Percentiles rank a stretch among this genome's conserved stretches.
Conservation (phyloP, 768 basidiomycete genomes). For the Rhizopogon vinicolor region DNA sequence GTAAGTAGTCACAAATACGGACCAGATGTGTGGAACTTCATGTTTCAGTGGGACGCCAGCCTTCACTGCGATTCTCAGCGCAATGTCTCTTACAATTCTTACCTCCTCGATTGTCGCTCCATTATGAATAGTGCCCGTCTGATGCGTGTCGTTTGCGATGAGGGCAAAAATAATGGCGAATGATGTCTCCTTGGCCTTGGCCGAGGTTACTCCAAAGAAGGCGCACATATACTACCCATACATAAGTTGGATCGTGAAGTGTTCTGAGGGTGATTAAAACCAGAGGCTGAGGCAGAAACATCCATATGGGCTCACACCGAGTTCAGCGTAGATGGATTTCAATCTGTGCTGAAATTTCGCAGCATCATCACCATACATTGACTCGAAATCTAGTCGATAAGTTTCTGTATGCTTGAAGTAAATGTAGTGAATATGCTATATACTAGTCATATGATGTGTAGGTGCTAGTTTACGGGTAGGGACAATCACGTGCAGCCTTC, state of each 20-base stretch:
- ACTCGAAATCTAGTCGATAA: no score
- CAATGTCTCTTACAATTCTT: constrained; percentile 48
- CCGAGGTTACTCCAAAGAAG: constrained; percentile 39
- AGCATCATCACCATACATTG: constrained; percentile 33
- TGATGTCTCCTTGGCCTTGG: constrained; percentile 43
- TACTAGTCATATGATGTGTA: no score
- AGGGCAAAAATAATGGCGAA: constrained; percentile 54
- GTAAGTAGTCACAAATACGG: not conserved
- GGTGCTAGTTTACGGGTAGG: no score
- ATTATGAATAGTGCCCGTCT: constrained; percentile 53
- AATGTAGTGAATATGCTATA: no score
- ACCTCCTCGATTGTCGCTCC: constrained; percentile 53
- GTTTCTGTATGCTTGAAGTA: no score
- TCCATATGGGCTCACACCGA: constrained; percentile 39
- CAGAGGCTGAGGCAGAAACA: not conserved
- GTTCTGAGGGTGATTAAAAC: constrained; percentile 28
- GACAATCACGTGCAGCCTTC: no score
- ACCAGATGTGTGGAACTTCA: constrained; percentile 42
- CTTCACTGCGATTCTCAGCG: constrained; percentile 44
- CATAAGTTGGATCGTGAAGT: constrained; percentile 47
- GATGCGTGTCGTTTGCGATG: constrained; percentile 55
- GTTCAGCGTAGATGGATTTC: constrained; percentile 51
- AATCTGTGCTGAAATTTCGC: constrained; percentile 41
- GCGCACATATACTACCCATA: constrained; percentile 52
- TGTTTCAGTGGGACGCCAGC: constrained; percentile 51